Evolutionary conservation across 2,329 filamentous ascomycete species (phyloP).

Genomic region (Trichoderma harzianum): DNA sequence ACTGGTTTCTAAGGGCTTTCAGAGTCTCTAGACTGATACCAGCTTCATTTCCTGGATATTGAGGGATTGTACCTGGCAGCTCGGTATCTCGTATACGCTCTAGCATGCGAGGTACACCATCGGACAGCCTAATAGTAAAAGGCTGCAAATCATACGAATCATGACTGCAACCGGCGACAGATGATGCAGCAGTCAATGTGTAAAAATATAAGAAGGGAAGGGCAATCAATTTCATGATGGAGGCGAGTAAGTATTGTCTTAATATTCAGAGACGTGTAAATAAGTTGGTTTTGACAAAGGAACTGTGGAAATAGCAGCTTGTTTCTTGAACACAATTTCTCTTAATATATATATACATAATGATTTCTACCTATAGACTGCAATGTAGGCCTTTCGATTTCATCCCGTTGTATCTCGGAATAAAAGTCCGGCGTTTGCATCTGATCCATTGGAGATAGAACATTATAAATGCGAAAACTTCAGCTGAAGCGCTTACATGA

Average conservation of each 20-base stretch:
- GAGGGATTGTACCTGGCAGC: neutral
- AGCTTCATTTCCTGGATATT: neutral
- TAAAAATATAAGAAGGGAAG: neutral
- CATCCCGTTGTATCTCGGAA: neutral
- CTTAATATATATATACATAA: neutral
- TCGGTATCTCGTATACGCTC: neutral
- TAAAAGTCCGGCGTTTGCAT: neutral
- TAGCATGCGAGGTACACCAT: neutral
- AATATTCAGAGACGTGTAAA: rapidly evolving
- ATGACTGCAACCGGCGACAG: neutral
- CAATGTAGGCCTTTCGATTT: neutral
- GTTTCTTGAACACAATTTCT: neutral
- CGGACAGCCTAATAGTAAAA: neutral
- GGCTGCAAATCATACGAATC: neutral
- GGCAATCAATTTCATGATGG: neutral
- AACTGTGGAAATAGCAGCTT: neutral
- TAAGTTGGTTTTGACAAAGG: neutral
- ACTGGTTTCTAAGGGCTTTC: neutral
- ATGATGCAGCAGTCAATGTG: neutral
- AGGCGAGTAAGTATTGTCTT: too few species aligned
- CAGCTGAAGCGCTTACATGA: rapidly evolving
- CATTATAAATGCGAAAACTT: neutral
- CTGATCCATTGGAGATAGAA: neutral
- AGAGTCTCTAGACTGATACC: too few species aligned
- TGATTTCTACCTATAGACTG: neutral